Percentiles rank a stretch among this genome's conserved stretches.
Conservation (phyloP, 805 yeast species). For the Metschnikowia borealis region DNA sequence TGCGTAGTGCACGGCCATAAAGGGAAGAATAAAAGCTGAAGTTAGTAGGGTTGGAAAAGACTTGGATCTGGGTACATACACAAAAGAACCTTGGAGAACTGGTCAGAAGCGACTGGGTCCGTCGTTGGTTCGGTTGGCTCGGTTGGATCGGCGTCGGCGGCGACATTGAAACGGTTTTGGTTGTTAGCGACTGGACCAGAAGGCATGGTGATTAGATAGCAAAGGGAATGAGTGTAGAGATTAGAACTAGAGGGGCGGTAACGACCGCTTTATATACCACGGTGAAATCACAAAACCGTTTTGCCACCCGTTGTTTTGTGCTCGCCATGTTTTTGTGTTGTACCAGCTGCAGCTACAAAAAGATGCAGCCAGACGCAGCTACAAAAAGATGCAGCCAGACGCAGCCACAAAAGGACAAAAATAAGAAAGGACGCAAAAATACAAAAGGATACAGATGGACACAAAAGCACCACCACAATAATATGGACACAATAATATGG, state of each 20-base stretch:
- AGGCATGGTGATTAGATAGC: slow-evolving; percentile 1
- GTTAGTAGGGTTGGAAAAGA: background rate
- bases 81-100: slow-evolving; percentile 4
- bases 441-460: too few species aligned
- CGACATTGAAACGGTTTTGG: background rate
- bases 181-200: slow-evolving; percentile 1
- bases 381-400: background rate
- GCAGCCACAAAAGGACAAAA: background rate
- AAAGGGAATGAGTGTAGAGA: background rate
- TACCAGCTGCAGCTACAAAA: background rate
- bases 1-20: slow-evolving; percentile 2
- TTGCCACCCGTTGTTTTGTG: background rate
- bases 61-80: background rate
- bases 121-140: too few species aligned
- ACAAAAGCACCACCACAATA: too few species aligned
- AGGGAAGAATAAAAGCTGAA: slow-evolving; percentile 2
- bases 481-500: too few species aligned
- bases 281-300: background rate
- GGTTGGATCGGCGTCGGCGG: background rate
- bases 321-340: background rate
- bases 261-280: background rate
- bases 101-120: background rate
- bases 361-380: background rate
- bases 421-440: too few species aligned
- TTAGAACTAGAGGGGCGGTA: background rate